Base-by-base conservation (phyloP, 805 yeast genomes). In the Monosporozyma servazzii region DNA sequence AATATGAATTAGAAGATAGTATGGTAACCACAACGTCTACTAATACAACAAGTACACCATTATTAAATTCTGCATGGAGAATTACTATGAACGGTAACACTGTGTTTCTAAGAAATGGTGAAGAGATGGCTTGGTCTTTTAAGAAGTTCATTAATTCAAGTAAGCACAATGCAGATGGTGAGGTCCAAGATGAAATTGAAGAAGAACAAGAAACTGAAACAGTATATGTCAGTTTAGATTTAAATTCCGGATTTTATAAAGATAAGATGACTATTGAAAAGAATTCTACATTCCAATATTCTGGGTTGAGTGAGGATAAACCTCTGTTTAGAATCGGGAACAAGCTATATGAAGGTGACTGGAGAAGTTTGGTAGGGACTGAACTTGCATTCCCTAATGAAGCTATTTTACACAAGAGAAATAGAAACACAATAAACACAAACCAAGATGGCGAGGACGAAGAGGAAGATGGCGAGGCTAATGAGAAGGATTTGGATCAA, bases 91-190 rank as follows among this genome's bases (percentile, higher is more conserved):
- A 86, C 63, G 96, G 97, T 4, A 75, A 80, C 55, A 79, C 88
- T 7, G 81, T 77, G 44, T 89, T 84, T 59, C 71, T 91, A 54
- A 65, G 77, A 6, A 68, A 75, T 6, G 98, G 98, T 7, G 93
- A 90, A 60, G 96, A 89, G 66, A 88, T 88, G 95, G 83, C 87
- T 63, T 90, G 97, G 97, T 80, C 83, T 59, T 91, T 89, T 71
- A 79, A 78, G 60, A 74, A 71, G 49, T 37, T 37, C 15, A 17
- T 37, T 5, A 37, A 20, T 18, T 33, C 37, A 13, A 33, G n/a
- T 33, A 33, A 33, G 80, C 80, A 47, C 23, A 29, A 36, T 10
- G 27, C n/a, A 18, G 8, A 30, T 25, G 25, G 13, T 20, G 50
- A 36, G 4, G 6, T 5, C 10, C 21, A 18, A 21, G 36, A 20